Evolutionary conservation across 208 protist species (phyloP).

Genomic region (Phytomonas sp.): DNA sequence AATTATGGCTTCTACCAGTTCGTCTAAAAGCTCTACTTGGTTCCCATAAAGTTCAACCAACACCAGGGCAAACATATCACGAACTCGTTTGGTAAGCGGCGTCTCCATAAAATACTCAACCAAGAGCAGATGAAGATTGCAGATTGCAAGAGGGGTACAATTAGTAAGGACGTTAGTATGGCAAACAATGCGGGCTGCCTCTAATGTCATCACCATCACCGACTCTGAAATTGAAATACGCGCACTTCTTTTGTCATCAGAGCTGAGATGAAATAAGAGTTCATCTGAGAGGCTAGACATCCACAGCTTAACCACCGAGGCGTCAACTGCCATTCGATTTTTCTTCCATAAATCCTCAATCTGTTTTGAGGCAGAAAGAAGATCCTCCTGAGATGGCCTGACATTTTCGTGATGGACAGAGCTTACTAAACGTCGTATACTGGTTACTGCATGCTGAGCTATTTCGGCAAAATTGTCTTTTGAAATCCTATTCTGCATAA

Average conservation of each 20-base stretch:
- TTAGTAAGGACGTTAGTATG: conserved; percentile 15
- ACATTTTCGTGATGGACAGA: conserved; percentile 27
- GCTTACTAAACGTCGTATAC: conserved; percentile 44
- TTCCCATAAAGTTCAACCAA: conserved; percentile 15
- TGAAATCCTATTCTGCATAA: conserved; percentile 19
- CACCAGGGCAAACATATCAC: conserved; percentile 2
- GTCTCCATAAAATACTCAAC: conserved; percentile 22
- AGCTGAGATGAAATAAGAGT: conserved; percentile 21
- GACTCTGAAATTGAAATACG: conserved; percentile 21
- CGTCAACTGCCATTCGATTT: conserved; percentile 20
- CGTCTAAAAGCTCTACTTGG: conserved; percentile 21
- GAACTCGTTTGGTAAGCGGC: conserved; percentile 1
- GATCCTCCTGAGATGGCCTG: conserved; percentile 35
- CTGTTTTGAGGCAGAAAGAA: conserved; percentile 37
- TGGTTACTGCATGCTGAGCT: conserved; percentile 53
- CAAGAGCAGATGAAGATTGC: conserved; percentile 23
- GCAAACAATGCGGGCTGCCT: conserved; percentile 33
- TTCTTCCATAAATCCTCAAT: conserved; percentile 42
- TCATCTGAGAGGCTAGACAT: conserved; percentile 26
- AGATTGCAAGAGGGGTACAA: conserved; percentile 11
- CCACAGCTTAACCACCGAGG: conserved; percentile 25
- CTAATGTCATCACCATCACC: conserved; percentile 35
- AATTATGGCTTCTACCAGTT: conserved; percentile 16
- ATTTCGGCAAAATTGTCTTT: conserved; percentile 47
- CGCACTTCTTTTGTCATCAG: neutral